Evolutionary conservation across 345 rosid genomes (phyloP).

Genomic region (Eucalyptus coolabah): DNA sequence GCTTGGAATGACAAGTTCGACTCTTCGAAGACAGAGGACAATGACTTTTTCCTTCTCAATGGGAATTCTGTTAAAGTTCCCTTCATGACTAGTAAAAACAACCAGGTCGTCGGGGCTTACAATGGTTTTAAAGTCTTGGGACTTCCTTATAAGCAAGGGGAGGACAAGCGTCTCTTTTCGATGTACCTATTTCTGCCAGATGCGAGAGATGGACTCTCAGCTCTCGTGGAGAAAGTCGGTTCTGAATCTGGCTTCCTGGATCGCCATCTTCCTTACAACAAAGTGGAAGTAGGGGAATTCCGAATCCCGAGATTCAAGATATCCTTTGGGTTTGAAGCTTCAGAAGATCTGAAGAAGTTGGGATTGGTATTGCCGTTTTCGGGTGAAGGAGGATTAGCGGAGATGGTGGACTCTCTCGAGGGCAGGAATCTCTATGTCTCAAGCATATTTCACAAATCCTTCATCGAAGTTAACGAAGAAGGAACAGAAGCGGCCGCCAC

Average conservation of each 20-base stretch:
- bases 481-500: constrained; percentile 5
- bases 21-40: constrained; percentile 30
- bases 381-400: neutral
- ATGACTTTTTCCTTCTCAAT: constrained; percentile 50
- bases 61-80: constrained; percentile 42
- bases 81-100: constrained; percentile 73
- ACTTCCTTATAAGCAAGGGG: constrained; percentile 66
- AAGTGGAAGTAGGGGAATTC: neutral
- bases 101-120: constrained; percentile 25
- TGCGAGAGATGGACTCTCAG: constrained; percentile 3
- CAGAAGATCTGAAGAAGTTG: neutral
- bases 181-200: constrained; percentile 80
- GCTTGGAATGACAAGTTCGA: constrained; percentile 68
- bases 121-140: constrained; percentile 67
- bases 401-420: constrained; percentile 2
- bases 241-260: constrained; percentile 1
- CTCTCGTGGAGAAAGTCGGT: neutral
- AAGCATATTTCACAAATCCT: constrained; percentile 1
- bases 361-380: constrained; percentile 1
- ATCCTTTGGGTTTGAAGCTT: constrained; percentile 1
- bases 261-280: neutral
- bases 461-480: constrained; percentile 6
- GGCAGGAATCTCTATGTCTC: neutral
- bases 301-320: constrained; percentile 4
- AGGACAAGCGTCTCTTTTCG: constrained; percentile 56